Evolutionary conservation across 75 land plant genomes (phyloP), one percentile per base, ranked within the genome.

Genomic region (Gnetum montanum): DNA sequence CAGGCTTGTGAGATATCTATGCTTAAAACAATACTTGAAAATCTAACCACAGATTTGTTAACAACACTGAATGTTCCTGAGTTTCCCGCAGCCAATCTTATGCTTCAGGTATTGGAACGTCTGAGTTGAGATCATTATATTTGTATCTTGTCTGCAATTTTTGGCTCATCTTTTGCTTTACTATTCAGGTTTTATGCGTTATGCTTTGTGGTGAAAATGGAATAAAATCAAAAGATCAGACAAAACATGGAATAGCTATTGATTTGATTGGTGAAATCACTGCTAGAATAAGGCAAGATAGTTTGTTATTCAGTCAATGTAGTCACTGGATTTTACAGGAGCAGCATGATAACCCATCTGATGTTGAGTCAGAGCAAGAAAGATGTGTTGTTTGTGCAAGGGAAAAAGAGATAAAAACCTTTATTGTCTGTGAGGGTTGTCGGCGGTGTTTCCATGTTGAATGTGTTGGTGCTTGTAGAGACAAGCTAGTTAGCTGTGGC

Each of bases 201-300:
- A 68, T 95, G 40, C 71, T 95, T 6, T 82, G 90, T 34, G 84
- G 85, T 31, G 78, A 88, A 70, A 77, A 83, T 55, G 99, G 97
- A 6, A 61, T 76, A 36, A 95, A 81, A 70, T 78, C 92, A 29
- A 95, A 90, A 55, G 99, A 95, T 67, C 69, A 75, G 18, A 61
- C 71, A 44, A 68, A 76, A 12, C 88, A 88, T n/a, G 75, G 85
- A 20, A 70, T 70, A 63, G 88, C 97, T 43, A 82, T 95, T 76
- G 99, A 95, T 33, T 68, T 95, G 59, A 88, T 95, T 50, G 99
- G 97, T 22, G 70, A 77, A 43, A 77, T 95, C 54, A 97, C 99
- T 59, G 86, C 99, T 49, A 89, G 90, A 46, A 57, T 95, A 47
- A 95, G 90, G 59, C 80, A 73, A 54, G 97, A 95, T 68, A 64